phyloP scores from a whole-genome alignment of 805 yeast species.

The Yarrowia osloensis region DNA sequence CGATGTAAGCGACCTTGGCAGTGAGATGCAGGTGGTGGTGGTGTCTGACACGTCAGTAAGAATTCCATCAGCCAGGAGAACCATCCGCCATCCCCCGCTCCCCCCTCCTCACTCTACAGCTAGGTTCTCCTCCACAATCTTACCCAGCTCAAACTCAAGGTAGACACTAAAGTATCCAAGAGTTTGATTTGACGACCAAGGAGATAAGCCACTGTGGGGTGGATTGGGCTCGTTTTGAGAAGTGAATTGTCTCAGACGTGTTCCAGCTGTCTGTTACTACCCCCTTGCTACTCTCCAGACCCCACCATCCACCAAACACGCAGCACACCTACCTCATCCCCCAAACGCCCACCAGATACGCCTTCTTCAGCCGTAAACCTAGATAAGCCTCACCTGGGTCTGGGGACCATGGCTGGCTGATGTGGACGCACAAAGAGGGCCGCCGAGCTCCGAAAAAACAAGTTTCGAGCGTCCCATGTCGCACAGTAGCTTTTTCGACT shows the following conservation, averaged over 20 bases:
- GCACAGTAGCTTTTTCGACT: no score
- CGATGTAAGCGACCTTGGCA: background rate
- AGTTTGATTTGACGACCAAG: background rate
- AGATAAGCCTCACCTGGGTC: background rate
- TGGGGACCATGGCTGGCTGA: background rate
- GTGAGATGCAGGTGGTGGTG: no score
- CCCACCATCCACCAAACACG: no score
- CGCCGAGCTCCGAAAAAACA: background rate
- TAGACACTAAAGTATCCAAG: background rate
- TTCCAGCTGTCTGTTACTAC: no score
- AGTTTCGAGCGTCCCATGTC: background rate
- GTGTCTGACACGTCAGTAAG: no score
- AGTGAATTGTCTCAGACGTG: no score
- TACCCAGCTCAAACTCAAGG: background rate
- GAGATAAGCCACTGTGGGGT: background rate
- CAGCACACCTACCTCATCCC: background rate
- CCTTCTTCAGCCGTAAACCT: background rate
- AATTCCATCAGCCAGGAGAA: no score
- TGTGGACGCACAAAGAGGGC: background rate
- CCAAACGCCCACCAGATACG: background rate
- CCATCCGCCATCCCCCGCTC: no score
- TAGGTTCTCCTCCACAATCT: background rate
- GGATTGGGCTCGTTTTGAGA: background rate
- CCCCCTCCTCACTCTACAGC: no score
- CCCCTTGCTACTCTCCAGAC: no score